Evolutionary conservation across 371 early-diverging fungal species (phyloP), one percentile per base, ranked within the genome.

Genomic region (Apophysomyces trapeziformis): DNA sequence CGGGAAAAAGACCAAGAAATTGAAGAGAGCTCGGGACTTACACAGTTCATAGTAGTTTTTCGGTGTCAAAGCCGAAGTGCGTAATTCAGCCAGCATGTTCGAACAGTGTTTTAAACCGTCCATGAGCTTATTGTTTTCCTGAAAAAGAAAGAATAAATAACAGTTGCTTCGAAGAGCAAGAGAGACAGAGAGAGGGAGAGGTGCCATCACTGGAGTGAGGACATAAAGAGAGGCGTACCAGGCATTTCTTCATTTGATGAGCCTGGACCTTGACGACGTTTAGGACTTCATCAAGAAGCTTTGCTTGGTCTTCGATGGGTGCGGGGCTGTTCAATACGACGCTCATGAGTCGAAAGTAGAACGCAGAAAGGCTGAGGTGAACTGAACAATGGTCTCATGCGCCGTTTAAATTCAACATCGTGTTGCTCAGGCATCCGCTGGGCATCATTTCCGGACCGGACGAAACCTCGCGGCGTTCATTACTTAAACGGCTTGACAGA

Each of bases 1-100:
- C 37, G 41, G 45, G n/a, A n/a, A n/a, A 5, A 38, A 26, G 9
- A 47, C 36, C 5, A 58, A 64, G 41, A 64, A 63, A 18, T 43
- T 43, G 38, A 46, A 18, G 14, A 38, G 14, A 46, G 14, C 13
- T 6, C 7, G 16, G 43, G 36, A 76, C 81, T 68, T 89, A 90
- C 95, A 98, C n/a, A 98, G 90, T 78, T 98, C 98, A 78, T 97
- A 97, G 79, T 97, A 98, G 78, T 92, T 90, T 76, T 96, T 97
- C 36, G 98, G 99, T 0, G 96, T 93, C 60, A 98, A 81, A 4
- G 90, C 86, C 18, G 96, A 94, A 1, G 97, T 96, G 57, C 96
- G 88, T 58, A 98, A 87, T 77, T 98, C 99, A 18, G 92, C 89
- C 8, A 97, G 87, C 96, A 98, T 96, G 39, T 95, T 93, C 5